A percentile compares a stretch with the other conserved stretches of the same genome.
phyloP scores from a whole-genome alignment of 2,329 filamentous ascomycete species.

The Dothideomycetidae sp. region DNA sequence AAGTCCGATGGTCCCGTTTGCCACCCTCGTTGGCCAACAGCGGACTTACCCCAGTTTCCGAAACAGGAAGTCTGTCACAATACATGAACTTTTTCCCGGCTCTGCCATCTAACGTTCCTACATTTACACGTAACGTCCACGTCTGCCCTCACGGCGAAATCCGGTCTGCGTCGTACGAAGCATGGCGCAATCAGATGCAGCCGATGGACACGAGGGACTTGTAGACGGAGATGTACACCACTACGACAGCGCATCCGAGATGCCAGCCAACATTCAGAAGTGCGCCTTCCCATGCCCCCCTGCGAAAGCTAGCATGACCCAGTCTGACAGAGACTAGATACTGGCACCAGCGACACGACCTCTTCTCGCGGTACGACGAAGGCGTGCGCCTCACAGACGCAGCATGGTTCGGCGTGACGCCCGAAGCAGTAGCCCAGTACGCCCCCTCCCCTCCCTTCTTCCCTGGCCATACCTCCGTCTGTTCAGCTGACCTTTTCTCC shows the following conservation, averaged over 20 bases:
- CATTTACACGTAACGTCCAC: too few species aligned
- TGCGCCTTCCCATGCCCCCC: constrained; percentile 27
- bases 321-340: constrained; percentile 44
- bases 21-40: too few species aligned
- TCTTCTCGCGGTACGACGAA: constrained; percentile 77
- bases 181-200: too few species aligned
- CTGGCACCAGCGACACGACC: constrained; percentile 73
- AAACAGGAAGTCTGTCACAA: background rate
- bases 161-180: too few species aligned
- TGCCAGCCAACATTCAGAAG: constrained; percentile 78
- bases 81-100: background rate
- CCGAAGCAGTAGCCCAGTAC: constrained; percentile 61
- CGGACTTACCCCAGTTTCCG: too few species aligned
- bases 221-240: constrained; percentile 69
- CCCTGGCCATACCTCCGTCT: background rate
- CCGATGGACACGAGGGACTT: too few species aligned
- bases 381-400: constrained; percentile 84
- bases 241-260: constrained; percentile 54
- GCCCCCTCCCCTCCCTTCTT: background rate
- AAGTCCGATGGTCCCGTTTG: too few species aligned
- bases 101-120: too few species aligned
- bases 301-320: too few species aligned
- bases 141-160: too few species aligned
- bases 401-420: constrained; percentile 94
- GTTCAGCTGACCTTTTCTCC: constrained; percentile 15